These are phyloP conservation scores for Apiospora rasikravindrae DNA, from an alignment of 2,329 filamentous ascomycete genomes.

Conservation along the genomic window DNA sequence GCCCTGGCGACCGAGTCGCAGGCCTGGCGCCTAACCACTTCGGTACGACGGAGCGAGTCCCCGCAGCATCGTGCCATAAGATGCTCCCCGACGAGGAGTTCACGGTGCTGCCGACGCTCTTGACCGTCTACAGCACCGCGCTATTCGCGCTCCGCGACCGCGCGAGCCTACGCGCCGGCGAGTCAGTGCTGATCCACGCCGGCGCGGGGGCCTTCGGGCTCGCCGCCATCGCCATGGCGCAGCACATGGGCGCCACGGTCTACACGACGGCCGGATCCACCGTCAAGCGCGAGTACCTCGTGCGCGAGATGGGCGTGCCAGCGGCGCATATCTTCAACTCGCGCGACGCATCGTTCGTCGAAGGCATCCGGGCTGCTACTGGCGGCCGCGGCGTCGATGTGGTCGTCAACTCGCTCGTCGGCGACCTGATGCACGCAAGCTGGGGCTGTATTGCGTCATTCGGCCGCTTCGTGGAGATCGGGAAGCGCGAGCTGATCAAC, in stretches of 20 bases:
- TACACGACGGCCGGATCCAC: conserved; percentile 45
- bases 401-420: conserved; percentile 38
- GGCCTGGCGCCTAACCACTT: conserved; percentile 45
- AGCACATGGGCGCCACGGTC: conserved; percentile 44
- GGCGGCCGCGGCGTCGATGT: conserved; percentile 44
- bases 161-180: conserved; percentile 34
- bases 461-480: conserved; percentile 24
- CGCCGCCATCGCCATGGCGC: conserved; percentile 49
- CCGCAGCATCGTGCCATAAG: conserved; percentile 42
- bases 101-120: conserved; percentile 36
- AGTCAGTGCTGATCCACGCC: conserved; percentile 49
- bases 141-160: conserved; percentile 46
- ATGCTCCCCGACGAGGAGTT: conserved; percentile 29
- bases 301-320: conserved; percentile 39
- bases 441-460: conserved; percentile 23
- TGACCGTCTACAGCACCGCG: conserved; percentile 47
- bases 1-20: conserved; percentile 29
- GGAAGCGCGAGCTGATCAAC: conserved; percentile 23
- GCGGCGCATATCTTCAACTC: conserved; percentile 44
- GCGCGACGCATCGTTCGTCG: conserved; percentile 42
- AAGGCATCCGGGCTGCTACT: conserved; percentile 38
- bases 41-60: conserved; percentile 39
- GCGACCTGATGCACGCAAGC: conserved; percentile 18
- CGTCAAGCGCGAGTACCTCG: conserved; percentile 44
- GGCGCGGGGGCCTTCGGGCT: conserved; percentile 51